Conservation (phyloP, 495 filamentous ascomycete species). For the Penicillium waksmanii region DNA sequence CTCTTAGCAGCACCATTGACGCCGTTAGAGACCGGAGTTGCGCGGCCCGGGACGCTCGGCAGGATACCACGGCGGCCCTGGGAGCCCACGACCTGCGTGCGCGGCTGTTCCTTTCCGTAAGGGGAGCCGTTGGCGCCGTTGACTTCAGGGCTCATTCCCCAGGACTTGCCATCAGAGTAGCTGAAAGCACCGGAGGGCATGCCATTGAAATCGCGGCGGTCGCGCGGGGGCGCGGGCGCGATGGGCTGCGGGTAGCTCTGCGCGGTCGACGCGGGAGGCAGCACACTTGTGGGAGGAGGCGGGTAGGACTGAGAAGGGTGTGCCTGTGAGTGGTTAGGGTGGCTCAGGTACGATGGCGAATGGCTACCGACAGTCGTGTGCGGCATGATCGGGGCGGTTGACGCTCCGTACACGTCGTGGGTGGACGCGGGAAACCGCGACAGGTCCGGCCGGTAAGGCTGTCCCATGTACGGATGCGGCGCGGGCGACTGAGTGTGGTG, state of each 20-base stretch:
- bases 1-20: constrained; percentile 66
- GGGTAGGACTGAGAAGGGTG: constrained; percentile 61
- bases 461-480: constrained; percentile 60
- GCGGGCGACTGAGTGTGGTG: constrained; percentile 55
- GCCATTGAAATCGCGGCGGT: constrained; percentile 56
- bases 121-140: constrained; percentile 46
- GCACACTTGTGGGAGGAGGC: constrained; percentile 59
- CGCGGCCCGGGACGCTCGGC: constrained; percentile 83
- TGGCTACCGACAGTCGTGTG: constrained; percentile 64
- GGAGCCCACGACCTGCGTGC: constrained; percentile 89
- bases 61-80: constrained; percentile 88
- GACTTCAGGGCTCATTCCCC: constrained; percentile 46
- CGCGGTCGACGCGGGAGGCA: constrained; percentile 66
- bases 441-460: constrained; percentile 63
- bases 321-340: constrained; percentile 56
- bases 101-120: constrained; percentile 58
- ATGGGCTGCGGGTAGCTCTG: constrained; percentile 73
- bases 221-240: constrained; percentile 67
- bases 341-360: constrained; percentile 54
- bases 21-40: constrained; percentile 65
- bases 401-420: constrained; percentile 60
- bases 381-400: constrained; percentile 49
- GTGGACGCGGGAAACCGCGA: constrained; percentile 65
- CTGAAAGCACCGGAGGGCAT: constrained; percentile 67
- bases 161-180: constrained; percentile 50